Evolutionary conservation across 1,284 basidiomycete species (phyloP).

Genomic region (Phylloporus sp.): DNA sequence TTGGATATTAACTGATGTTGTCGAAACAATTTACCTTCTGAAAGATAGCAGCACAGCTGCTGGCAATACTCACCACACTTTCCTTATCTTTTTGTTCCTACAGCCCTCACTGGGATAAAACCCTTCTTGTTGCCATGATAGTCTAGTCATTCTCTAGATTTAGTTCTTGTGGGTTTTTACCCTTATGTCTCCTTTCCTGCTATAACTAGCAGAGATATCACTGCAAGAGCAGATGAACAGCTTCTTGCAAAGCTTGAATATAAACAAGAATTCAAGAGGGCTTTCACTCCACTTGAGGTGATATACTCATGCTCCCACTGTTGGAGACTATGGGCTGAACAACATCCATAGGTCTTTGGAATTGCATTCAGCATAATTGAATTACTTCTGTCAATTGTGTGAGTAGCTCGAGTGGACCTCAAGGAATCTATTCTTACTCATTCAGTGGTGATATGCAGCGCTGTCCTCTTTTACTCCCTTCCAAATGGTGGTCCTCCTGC

Average conservation of each 20-base stretch:
- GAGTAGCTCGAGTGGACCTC: conserved; percentile 7
- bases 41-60: no score
- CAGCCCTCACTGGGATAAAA: no score
- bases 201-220: conserved; percentile 23
- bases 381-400: conserved; percentile 49
- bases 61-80: no score
- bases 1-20: no score
- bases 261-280: conserved; percentile 73
- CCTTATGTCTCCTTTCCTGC: no score
- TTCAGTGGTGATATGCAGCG: conserved; percentile 43
- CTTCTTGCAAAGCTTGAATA: conserved; percentile 59
- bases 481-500: conserved; percentile 78
- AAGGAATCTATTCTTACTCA: conserved; percentile 3
- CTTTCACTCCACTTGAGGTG: conserved; percentile 65
- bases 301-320: not conserved
- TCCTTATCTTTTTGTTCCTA: no score
- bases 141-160: no score
- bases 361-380: conserved; percentile 47
- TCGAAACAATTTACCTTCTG: no score
- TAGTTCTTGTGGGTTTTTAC: no score
- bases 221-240: conserved; percentile 38
- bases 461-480: conserved; percentile 73
- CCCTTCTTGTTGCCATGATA: no score
- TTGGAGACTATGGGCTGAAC: not conserved
- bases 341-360: conserved; percentile 39